These are phyloP conservation scores for Xylariaceae sp. DNA, from an alignment of 2,329 filamentous ascomycete genomes.

Conservation along the genomic window DNA sequence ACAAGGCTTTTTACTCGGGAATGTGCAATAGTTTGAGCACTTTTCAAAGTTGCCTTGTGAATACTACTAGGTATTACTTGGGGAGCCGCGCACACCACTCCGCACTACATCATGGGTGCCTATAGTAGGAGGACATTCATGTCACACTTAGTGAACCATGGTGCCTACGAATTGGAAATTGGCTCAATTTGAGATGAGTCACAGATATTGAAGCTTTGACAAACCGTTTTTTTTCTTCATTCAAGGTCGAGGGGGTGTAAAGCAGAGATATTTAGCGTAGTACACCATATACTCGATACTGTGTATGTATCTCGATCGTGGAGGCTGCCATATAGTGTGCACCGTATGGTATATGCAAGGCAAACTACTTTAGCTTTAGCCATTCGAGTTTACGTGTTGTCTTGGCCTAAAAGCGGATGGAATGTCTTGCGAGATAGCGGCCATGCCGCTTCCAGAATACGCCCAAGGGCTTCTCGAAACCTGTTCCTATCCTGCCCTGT, in stretches of 20 bases:
- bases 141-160: constrained; percentile 20
- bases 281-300: too few relatives aligned
- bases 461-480: constrained; percentile 26
- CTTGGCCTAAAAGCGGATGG: too few relatives aligned
- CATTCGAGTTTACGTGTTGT: too few relatives aligned
- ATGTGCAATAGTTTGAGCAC: constrained; percentile 19
- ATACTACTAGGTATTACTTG: too few relatives aligned
- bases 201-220: constrained; percentile 7
- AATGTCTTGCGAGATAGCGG: too few relatives aligned
- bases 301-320: constrained; percentile 13
- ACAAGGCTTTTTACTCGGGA: constrained; percentile 12
- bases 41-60: constrained; percentile 14
- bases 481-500: constrained; percentile 3
- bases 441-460: constrained; percentile 10
- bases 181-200: constrained; percentile 23
- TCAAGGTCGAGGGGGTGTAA: too few relatives aligned
- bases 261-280: too few relatives aligned
- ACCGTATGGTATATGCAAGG: constrained; percentile 15
- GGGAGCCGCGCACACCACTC: background rate
- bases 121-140: constrained; percentile 1
- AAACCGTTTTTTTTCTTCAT: too few relatives aligned
- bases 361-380: too few relatives aligned
- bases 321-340: constrained; percentile 8
- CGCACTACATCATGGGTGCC: constrained; percentile 22
- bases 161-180: constrained; percentile 14